Conservation (phyloP, 371 early-diverging fungal species). For the Catenaria anguillulae region DNA sequence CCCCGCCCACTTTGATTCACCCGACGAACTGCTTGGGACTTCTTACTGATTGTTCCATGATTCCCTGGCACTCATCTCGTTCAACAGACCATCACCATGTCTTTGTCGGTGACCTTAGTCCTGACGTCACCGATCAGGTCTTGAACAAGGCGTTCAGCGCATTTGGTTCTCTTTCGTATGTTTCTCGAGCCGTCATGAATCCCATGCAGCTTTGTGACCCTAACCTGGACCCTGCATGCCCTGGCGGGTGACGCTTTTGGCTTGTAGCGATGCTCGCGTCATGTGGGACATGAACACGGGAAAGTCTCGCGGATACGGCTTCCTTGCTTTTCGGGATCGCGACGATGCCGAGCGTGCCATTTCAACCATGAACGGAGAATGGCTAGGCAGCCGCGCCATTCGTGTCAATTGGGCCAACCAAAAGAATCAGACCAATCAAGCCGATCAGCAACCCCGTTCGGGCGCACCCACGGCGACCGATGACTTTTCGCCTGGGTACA, state of each 20-base stretch:
- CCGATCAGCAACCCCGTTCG: no score
- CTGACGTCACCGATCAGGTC: conserved; percentile 57
- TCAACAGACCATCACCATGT: conserved; percentile 51
- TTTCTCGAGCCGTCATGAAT: conserved; percentile 5
- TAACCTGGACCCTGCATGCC: not conserved
- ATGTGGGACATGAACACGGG: conserved; percentile 68
- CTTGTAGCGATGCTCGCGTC: conserved; percentile 65
- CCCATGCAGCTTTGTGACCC: not conserved
- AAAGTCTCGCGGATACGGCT: conserved; percentile 68
- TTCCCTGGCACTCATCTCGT: no score
- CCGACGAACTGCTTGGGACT: no score
- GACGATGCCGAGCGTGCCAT: conserved; percentile 66
- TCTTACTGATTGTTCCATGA: not conserved
- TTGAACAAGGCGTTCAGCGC: conserved; percentile 52
- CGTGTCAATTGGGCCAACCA: conserved; percentile 72
- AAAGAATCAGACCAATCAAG: conserved; percentile 18
- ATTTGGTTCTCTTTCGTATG: conserved; percentile 60
- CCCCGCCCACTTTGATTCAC: not conserved
- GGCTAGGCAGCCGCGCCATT: conserved; percentile 39
- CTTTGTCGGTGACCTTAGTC: conserved; percentile 67
- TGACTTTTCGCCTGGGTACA: no score
- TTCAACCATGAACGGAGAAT: conserved; percentile 56
- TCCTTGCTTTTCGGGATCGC: conserved; percentile 61
- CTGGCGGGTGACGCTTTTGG: no score
- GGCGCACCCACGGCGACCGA: no score